These are phyloP conservation scores for Acacia confusa DNA, from an alignment of 306 rosid genomes.

Conservation along the genomic window DNA sequence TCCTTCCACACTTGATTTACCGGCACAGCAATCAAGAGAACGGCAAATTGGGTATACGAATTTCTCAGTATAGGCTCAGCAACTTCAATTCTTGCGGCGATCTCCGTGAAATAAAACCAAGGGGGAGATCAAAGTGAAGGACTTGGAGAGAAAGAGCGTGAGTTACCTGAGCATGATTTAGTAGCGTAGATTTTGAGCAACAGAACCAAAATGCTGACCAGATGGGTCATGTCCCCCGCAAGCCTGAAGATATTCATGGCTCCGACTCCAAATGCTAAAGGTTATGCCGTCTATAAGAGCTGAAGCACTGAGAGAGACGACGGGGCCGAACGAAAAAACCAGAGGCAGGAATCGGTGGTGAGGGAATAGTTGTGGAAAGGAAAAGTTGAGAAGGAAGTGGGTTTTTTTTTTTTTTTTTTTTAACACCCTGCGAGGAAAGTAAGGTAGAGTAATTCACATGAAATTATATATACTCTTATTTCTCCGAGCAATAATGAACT, in stretches of 20 bases:
- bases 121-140: background rate
- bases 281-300: conserved; percentile 33
- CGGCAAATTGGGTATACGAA: background rate
- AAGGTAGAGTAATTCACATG: background rate
- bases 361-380: conserved; percentile 1
- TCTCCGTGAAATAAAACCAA: conserved; percentile 6
- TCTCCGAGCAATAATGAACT: background rate
- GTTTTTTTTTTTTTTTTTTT: background rate
- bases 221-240: conserved; percentile 94
- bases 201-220: conserved; percentile 80
- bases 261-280: conserved; percentile 4
- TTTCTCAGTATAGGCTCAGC: background rate
- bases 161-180: conserved; percentile 85
- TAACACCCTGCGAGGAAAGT: too few species aligned
- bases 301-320: background rate
- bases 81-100: background rate
- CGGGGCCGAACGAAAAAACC: background rate
- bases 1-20: background rate
- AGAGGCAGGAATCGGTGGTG: background rate
- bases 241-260: conserved; percentile 90
- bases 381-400: background rate
- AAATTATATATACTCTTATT: too few species aligned
- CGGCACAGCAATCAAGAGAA: background rate
- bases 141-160: background rate
- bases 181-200: conserved; percentile 98